Evolutionary conservation across 1,139 yeast genomes (phyloP).

Genomic region (Tardiomyces depauwii): DNA sequence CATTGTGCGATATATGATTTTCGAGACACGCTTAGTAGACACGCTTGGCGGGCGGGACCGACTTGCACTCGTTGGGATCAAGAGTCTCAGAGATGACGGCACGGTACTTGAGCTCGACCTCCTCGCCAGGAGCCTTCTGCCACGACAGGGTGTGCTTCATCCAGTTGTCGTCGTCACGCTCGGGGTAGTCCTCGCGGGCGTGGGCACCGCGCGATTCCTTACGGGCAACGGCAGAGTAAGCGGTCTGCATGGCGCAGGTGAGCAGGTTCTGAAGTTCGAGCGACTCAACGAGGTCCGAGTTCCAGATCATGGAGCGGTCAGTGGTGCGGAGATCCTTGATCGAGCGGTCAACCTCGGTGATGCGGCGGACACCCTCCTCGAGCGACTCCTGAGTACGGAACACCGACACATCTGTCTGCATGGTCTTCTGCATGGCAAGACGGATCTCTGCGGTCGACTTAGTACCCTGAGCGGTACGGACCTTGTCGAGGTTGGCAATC

Average conservation of each 20-base stretch:
- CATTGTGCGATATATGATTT: conserved; percentile 1
- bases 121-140: conserved; percentile 65
- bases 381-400: conserved; percentile 90
- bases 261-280: conserved; percentile 92
- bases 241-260: conserved; percentile 97
- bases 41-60: conserved; percentile 96
- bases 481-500: conserved; percentile 77
- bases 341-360: conserved; percentile 62
- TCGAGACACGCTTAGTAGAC: conserved; percentile 43
- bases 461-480: conserved; percentile 80
- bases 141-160: conserved; percentile 96
- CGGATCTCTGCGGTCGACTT: conserved; percentile 81
- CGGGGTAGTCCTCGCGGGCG: conserved; percentile 96
- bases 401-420: conserved; percentile 97
- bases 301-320: conserved; percentile 97
- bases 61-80: conserved; percentile 86
- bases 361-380: conserved; percentile 82
- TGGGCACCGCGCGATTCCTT: conserved; percentile 99
- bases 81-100: conserved; percentile 71
- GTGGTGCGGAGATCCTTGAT: conserved; percentile 71
- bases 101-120: conserved; percentile 75
- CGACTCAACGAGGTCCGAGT: conserved; percentile 92
- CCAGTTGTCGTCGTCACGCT: conserved; percentile 94
- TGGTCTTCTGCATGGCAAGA: conserved; percentile 84
- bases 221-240: conserved; percentile 88